Conservation (phyloP, 2,329 filamentous ascomycete species). For the Arthrobotrys sphaeroides region DNA sequence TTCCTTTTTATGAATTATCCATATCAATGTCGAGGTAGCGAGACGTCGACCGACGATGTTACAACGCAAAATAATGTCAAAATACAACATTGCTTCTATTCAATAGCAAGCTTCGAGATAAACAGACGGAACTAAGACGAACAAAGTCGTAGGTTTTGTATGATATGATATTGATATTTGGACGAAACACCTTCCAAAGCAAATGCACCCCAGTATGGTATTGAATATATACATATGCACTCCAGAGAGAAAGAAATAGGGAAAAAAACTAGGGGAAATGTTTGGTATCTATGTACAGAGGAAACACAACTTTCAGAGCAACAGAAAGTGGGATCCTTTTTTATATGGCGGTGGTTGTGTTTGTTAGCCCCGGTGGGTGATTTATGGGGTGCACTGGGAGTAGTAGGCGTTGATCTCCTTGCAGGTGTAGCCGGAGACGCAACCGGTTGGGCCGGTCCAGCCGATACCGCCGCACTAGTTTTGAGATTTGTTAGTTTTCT, state of each 20-base stretch:
- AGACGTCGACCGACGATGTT: too few species aligned
- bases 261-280: background rate
- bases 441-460: conserved; percentile 43
- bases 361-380: background rate
- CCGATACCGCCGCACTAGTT: conserved; percentile 44
- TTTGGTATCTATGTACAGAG: conserved; percentile 13
- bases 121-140: too few species aligned
- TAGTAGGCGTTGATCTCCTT: conserved; percentile 34
- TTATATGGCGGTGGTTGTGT: too few species aligned
- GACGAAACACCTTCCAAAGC: background rate
- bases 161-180: background rate
- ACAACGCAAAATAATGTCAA: background rate
- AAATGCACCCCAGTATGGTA: conserved; percentile 11
- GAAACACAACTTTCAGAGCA: background rate
- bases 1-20: too few species aligned
- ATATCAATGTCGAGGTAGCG: too few species aligned
- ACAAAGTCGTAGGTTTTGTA: background rate
- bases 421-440: conserved; percentile 37
- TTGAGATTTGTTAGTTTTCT: background rate
- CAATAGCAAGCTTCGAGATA: too few species aligned
- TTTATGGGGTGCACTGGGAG: conserved; percentile 39
- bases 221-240: conserved; percentile 15
- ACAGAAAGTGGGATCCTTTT: background rate
- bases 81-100: background rate
- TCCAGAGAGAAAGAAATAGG: background rate